phyloP scores from a whole-genome alignment of 176 grass and related monocot genomes.

The Musa itinerans region DNA sequence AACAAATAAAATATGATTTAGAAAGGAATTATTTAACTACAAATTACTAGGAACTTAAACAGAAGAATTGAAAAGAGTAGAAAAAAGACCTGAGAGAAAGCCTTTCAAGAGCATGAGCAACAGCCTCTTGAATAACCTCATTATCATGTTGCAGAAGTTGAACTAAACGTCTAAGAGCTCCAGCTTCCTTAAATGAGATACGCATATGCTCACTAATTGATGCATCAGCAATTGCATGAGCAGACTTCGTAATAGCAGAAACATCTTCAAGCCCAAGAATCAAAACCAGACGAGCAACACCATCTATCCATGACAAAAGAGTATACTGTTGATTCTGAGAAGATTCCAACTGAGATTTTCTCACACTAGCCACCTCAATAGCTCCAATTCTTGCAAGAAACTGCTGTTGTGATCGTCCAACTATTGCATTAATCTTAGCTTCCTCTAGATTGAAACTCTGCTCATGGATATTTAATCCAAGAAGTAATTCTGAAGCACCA shows the following conservation, averaged over 20 bases:
- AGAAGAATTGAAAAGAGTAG: background rate
- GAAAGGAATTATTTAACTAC: background rate
- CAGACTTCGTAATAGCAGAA: conserved; percentile 47
- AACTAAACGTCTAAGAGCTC: conserved; percentile 48
- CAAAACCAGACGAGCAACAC: conserved; percentile 56
- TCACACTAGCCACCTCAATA: conserved; percentile 56
- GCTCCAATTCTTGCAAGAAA: conserved; percentile 62
- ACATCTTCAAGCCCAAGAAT: conserved; percentile 59
- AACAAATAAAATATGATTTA: too few species aligned
- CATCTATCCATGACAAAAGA: conserved; percentile 64
- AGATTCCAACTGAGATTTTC: conserved; percentile 34
- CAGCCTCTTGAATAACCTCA: conserved; percentile 31
- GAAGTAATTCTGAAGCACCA: conserved; percentile 64
- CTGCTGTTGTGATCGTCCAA: conserved; percentile 64
- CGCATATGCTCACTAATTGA: conserved; percentile 57
- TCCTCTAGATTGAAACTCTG: conserved; percentile 36
- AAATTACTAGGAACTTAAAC: background rate
- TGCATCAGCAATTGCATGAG: conserved; percentile 49
- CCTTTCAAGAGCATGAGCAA: conserved; percentile 49
- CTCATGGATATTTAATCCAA: conserved; percentile 46
- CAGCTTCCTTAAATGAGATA: conserved; percentile 58
- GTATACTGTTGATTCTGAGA: conserved; percentile 35
- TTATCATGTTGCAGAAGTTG: conserved; percentile 44
- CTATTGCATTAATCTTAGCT: conserved; percentile 55
- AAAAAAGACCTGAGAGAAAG: conserved; percentile 45